Evolutionary conservation across 345 rosid species (phyloP).

Genomic region (Camelina hispida): DNA sequence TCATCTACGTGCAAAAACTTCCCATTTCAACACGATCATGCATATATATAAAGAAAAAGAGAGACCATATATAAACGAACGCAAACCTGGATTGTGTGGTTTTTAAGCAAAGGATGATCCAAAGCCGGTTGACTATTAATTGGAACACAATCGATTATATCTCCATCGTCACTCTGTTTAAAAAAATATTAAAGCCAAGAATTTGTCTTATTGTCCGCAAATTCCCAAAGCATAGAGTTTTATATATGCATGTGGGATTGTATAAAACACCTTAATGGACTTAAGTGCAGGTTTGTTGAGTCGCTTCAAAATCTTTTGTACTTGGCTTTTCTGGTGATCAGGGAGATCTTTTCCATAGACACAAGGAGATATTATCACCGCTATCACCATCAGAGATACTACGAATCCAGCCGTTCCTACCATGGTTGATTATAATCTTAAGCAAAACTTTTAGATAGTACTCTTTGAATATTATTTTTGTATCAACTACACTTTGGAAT

Average conservation of each 20-base stretch:
- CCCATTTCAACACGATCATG: slow-evolving; percentile 9
- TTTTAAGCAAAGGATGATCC: slow-evolving; percentile 40
- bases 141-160: slow-evolving; percentile 39
- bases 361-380: not conserved
- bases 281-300: slow-evolving; percentile 64
- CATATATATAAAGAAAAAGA: not conserved
- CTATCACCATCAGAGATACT: slow-evolving; percentile 10
- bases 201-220: no score
- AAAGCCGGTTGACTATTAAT: slow-evolving; percentile 39
- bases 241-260: not conserved
- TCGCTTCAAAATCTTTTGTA: slow-evolving; percentile 43
- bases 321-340: slow-evolving; percentile 23
- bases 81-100: slow-evolving; percentile 44
- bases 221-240: not conserved
- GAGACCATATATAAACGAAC: not conserved
- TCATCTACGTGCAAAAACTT: slow-evolving; percentile 42
- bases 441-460: not conserved
- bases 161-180: slow-evolving; percentile 29
- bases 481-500: not conserved
- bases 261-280: slow-evolving; percentile 54
- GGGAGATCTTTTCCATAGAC: slow-evolving; percentile 8
- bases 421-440: slow-evolving; percentile 8
- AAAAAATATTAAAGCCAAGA: not conserved
- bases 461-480: slow-evolving; percentile 7
- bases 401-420: not conserved